Base-by-base conservation (phyloP, 2,329 filamentous ascomycete species). In the Ploettnerulaceae sp. region DNA sequence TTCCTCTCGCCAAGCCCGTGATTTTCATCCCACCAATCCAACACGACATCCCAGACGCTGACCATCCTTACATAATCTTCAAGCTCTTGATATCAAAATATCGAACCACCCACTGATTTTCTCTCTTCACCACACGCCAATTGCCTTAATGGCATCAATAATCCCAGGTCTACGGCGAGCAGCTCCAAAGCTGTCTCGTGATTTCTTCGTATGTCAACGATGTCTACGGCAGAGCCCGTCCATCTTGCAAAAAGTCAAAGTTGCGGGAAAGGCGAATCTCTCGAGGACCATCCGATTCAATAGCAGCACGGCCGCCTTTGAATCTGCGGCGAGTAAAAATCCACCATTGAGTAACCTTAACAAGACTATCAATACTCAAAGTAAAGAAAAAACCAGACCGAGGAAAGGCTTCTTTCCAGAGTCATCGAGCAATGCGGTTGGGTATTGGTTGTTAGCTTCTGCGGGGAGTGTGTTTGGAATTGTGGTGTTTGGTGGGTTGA, bases 391-490 rank as follows among this genome's bases (percentile, higher is more conserved):
- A 35, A 18, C 14, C 7, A n/a, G 22, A 42, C 20, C 34, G 41
- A 48, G 17, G 12, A 22, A 53, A 39, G 22, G 32, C 1, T 63
- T 59, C 53, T 64, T 61, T 36, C 63, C 63, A 0, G 53, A 86
- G 58, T 78, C 77, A 7, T 89, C 78, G 55, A 79, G 82, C 48
- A 93, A 86, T 67, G 71, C 73, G 7, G 90, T 95, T 34, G 93
- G 83, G 49, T 91, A 91, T 71, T 98, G 90, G 90, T 77, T 98
- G 35, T 71, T 98, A 46, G 91, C 82, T 36, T 96, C 90, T 58
- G 90, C 93, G 1, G 86, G 80, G 33, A 94, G 89, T 65, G 93
- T 97, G 42, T 98, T 97, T 68, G 93, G 93, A 50, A 95, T 98
- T 60, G 90, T 98, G 41, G 80, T 98, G 34, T 95, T 94, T 67